Conservation (phyloP, 257 asterid species). For the Capsicum chinense region DNA sequence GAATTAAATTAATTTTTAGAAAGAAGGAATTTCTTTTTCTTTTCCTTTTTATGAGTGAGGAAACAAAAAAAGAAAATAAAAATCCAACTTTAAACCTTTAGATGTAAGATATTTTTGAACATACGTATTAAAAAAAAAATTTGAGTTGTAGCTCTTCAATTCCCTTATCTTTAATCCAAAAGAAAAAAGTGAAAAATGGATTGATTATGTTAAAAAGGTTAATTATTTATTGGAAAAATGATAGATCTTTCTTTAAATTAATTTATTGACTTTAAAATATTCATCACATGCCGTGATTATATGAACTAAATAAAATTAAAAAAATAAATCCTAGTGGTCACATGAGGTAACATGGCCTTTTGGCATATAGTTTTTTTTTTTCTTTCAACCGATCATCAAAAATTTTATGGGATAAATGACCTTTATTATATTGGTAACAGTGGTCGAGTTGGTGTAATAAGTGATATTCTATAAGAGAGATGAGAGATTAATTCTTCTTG, state of each 20-base stretch:
- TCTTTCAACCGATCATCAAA: not conserved
- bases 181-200: not conserved
- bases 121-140: too few relatives aligned
- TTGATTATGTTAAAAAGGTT: not conserved
- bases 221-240: not conserved
- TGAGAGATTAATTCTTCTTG: rapidly evolving
- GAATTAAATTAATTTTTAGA: not conserved
- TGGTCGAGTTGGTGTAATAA: rapidly evolving
- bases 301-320: not conserved
- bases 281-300: not conserved
- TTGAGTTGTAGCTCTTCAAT: too few relatives aligned
- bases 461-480: rapidly evolving
- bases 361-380: not conserved
- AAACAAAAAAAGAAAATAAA: too few relatives aligned
- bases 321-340: not conserved
- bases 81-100: not conserved
- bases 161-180: too few relatives aligned
- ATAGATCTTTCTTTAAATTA: not conserved
- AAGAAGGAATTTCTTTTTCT: too few relatives aligned
- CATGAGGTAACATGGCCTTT: constrained; percentile 22
- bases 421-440: not conserved
- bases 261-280: not conserved
- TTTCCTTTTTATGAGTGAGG: too few relatives aligned
- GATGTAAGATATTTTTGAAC: not conserved
- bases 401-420: not conserved